Evolutionary conservation across 805 yeast genomes (phyloP), one percentile per base, ranked within the genome.

Genomic region (Lipomyces spencermartinsiae): DNA sequence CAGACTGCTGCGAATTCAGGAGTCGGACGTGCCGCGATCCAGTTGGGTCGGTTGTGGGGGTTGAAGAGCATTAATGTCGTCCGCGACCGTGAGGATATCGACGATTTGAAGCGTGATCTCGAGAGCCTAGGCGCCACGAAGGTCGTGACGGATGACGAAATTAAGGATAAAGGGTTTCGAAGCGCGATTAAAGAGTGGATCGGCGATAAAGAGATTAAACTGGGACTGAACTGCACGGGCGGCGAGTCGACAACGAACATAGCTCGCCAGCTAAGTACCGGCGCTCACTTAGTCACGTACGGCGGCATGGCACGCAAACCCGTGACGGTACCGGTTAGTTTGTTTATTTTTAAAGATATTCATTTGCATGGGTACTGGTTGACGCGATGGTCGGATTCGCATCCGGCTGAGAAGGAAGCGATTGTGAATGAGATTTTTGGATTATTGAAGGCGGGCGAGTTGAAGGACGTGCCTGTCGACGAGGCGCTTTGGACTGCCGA

Each of bases 271-370:
- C 83, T 95, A 65, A 87, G 87, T 51, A 80, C 82, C 16, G 87
- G 91, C 73, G 97, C 95, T 1, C 84, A 88, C 59, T 81, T 95
- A 83, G 86, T 93, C 73, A 92, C 98, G 0, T 95, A 95, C 76
- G 99, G 99, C 43, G 98, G 97, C 51, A 95, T 95, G 99, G 92
- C 98, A 2, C 88, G 89, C 83, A 93, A 92, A 80, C 99, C 99
- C 1, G 96, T 95, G 10, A 85, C 86, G n/a, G 79, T 95, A 65
- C 97, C 98, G 53, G 92, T 97, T 0, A 87, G 97, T 0, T 81
- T 91, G 68, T 91, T 91, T 76, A 93, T 95, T 71, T 95, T 95
- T 83, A 95, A 94, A 79, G 90, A 93, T 76, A 79, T 95, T 65
- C 87, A 90, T 5, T 87, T 93, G 63, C 85, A 88, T 35, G 99